Conservation (phyloP, 257 asterid species). For the Ajuga chamaepitys region DNA sequence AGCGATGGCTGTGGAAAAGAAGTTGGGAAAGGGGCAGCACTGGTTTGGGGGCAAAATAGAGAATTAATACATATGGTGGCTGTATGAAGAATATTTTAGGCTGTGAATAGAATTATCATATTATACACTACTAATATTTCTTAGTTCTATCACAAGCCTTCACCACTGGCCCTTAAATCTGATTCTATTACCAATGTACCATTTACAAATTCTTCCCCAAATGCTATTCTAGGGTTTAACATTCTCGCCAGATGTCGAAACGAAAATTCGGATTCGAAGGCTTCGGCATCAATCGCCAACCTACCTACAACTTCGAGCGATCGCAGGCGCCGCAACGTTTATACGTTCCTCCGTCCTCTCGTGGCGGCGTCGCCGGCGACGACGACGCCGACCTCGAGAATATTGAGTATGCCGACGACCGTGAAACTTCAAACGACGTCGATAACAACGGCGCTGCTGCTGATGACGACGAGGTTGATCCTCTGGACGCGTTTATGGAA, state of each 20-base stretch:
- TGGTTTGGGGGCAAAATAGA: too few relatives aligned
- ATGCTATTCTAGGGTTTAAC: constrained; percentile 34
- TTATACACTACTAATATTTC: too few relatives aligned
- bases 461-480: constrained; percentile 76
- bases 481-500: constrained; percentile 96
- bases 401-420: constrained; percentile 62
- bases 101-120: too few relatives aligned
- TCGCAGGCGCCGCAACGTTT: constrained; percentile 67
- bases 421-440: constrained; percentile 18
- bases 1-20: too few relatives aligned
- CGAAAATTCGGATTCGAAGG: constrained; percentile 95
- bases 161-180: not conserved
- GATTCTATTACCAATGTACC: not conserved
- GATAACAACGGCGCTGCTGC: constrained; percentile 10
- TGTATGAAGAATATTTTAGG: too few relatives aligned
- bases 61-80: too few relatives aligned
- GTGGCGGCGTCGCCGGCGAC: constrained; percentile 50
- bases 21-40: too few relatives aligned
- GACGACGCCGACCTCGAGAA: constrained; percentile 81
- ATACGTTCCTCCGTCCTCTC: constrained; percentile 74
- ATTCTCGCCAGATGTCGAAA: constrained; percentile 51
- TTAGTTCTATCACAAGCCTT: not conserved
- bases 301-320: constrained; percentile 78
- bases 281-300: constrained; percentile 79
- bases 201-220: constrained; percentile 14